Evolutionary conservation across 192 early-diverging fungal genomes (phyloP).

Genomic region (Podila horticola): DNA sequence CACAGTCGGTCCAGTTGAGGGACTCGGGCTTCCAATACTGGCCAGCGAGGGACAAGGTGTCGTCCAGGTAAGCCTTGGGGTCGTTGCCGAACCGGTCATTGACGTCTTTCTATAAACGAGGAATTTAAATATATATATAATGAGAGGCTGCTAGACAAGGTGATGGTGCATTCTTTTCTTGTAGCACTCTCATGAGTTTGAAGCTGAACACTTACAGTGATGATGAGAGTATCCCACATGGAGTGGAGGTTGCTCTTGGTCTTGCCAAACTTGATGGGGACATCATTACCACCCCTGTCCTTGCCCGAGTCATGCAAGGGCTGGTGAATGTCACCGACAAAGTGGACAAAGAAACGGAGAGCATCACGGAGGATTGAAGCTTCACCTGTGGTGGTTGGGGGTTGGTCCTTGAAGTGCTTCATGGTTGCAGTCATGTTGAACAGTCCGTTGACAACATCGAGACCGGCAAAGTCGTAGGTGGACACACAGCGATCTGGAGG

Average conservation of each 20-base stretch:
- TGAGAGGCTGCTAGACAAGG: too few species aligned
- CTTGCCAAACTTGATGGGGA: slow-evolving; percentile 36
- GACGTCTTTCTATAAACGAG: slow-evolving; percentile 28
- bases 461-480: slow-evolving; percentile 21
- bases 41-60: slow-evolving; percentile 19
- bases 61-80: slow-evolving; percentile 36
- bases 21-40: slow-evolving; percentile 20
- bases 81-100: slow-evolving; percentile 27
- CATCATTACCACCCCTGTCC: slow-evolving; percentile 35
- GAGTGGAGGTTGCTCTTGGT: slow-evolving; percentile 44
- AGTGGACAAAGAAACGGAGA: slow-evolving; percentile 56
- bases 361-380: slow-evolving; percentile 22
- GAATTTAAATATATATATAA: too few species aligned
- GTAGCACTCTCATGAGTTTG: not conserved
- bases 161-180: not conserved
- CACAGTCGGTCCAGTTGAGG: slow-evolving; percentile 29
- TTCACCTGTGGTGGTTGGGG: slow-evolving; percentile 17
- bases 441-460: slow-evolving; percentile 50
- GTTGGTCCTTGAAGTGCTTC: slow-evolving; percentile 18
- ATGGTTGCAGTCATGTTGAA: slow-evolving; percentile 52
- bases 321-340: slow-evolving; percentile 59
- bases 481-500: slow-evolving; percentile 47
- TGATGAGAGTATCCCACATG: slow-evolving; percentile 50
- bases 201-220: slow-evolving; percentile 18
- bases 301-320: slow-evolving; percentile 52